Conservation (phyloP, 169 alveolate genomes). For the Blepharisma undulans region DNA sequence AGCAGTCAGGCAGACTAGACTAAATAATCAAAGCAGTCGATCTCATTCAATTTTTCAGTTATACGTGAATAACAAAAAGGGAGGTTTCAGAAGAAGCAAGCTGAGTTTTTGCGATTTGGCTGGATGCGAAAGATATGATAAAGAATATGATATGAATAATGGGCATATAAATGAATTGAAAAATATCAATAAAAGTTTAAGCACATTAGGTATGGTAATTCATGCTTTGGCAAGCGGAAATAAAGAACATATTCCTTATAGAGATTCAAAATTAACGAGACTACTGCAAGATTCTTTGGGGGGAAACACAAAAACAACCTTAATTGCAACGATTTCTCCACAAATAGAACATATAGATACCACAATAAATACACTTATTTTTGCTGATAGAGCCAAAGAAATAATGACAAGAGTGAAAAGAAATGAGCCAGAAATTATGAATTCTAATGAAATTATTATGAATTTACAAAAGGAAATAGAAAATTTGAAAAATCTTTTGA, state of each 20-base stretch:
- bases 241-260: slow-evolving; percentile 59
- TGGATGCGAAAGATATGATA: neutral
- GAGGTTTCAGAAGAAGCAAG: slow-evolving; percentile 16
- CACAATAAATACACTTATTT: slow-evolving; percentile 66
- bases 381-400: slow-evolving; percentile 79
- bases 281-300: slow-evolving; percentile 73
- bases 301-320: slow-evolving; percentile 69
- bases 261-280: slow-evolving; percentile 76
- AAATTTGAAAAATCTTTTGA: slow-evolving; percentile 49
- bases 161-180: neutral
- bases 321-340: slow-evolving; percentile 76
- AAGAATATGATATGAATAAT: neutral
- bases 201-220: slow-evolving; percentile 54
- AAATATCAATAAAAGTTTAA: neutral
- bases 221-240: slow-evolving; percentile 47
- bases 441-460: slow-evolving; percentile 56
- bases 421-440: slow-evolving; percentile 70
- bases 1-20: neutral
- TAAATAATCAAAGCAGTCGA: neutral
- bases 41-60: neutral
- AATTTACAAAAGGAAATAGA: slow-evolving; percentile 61
- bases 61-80: neutral
- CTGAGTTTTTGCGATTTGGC: neutral
- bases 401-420: slow-evolving; percentile 65
- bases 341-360: slow-evolving; percentile 52